Conservation (phyloP, 1,284 basidiomycete genomes). For the Ceratobasidium theobromae region DNA sequence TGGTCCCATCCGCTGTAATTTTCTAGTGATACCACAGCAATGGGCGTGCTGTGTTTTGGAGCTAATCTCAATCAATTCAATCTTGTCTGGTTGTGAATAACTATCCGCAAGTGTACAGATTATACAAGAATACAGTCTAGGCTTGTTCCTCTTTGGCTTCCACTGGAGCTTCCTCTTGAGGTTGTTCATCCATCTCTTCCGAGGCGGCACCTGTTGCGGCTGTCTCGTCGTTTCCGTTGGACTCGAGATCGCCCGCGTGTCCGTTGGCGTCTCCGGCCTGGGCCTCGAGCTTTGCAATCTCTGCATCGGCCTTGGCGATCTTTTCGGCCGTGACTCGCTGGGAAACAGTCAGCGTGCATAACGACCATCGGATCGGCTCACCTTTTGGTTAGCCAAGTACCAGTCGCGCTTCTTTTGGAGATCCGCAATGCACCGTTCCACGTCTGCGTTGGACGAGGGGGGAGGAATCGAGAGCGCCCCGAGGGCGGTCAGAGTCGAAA, state of each 20-base stretch:
- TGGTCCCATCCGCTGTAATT: constrained; percentile 32
- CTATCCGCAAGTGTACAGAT: too few relatives aligned
- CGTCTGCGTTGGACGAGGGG: constrained; percentile 75
- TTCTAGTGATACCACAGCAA: constrained; percentile 31
- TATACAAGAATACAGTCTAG: constrained; percentile 36
- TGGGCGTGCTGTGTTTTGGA: constrained; percentile 13
- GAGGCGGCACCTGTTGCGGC: constrained; percentile 44
- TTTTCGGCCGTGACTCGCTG: constrained; percentile 67
- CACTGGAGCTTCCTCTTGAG: constrained; percentile 43
- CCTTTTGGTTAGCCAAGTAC: constrained; percentile 69
- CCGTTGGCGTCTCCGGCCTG: constrained; percentile 42
- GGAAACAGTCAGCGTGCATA: constrained; percentile 47
- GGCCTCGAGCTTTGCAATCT: constrained; percentile 65
- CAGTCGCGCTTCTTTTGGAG: constrained; percentile 93
- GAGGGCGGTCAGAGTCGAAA: constrained; percentile 84
- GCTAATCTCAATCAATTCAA: constrained; percentile 32
- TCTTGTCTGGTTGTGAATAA: too few relatives aligned
- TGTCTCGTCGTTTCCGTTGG: constrained; percentile 38
- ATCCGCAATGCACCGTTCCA: constrained; percentile 84
- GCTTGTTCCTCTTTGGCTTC: constrained; percentile 46
- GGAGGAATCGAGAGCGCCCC: constrained; percentile 88
- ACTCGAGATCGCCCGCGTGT: constrained; percentile 51
- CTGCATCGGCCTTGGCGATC: constrained; percentile 75
- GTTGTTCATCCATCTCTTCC: constrained; percentile 52
- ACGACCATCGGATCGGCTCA: constrained; percentile 38